Evolutionary conservation across 2,329 filamentous ascomycete species (phyloP).

Genomic region (Tricladium varicosporioides): DNA sequence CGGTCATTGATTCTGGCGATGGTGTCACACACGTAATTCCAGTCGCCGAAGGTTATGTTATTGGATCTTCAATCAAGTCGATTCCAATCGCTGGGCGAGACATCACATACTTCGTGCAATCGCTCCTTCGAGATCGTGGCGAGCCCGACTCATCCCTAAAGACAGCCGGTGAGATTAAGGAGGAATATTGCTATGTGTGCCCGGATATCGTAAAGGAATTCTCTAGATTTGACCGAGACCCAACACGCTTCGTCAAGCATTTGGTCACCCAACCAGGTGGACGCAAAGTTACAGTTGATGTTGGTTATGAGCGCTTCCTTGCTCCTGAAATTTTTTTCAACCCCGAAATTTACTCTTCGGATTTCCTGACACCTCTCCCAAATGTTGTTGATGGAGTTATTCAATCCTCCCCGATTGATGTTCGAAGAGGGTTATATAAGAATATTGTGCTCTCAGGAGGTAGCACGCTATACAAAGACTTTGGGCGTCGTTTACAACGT

Average conservation of each 20-base stretch:
- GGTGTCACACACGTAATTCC: conserved; percentile 99
- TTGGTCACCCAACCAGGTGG: conserved; percentile 83
- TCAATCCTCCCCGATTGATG: conserved; percentile 95
- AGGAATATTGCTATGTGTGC: conserved; percentile 97
- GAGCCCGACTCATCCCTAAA: conserved; percentile 96
- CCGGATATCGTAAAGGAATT: conserved; percentile 99
- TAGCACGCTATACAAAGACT: conserved; percentile 97
- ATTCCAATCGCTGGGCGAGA: conserved; percentile 97
- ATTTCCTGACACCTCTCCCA: conserved; percentile 93
- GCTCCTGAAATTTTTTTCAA: conserved; percentile 99
- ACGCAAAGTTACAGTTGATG: conserved; percentile 79
- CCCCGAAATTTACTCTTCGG: conserved; percentile 98
- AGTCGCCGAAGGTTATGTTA: conserved; percentile 97
- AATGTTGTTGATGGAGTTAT: conserved; percentile 95
- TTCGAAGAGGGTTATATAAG: conserved; percentile 96
- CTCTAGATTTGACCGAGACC: conserved; percentile 87
- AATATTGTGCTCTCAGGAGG: conserved; percentile 98
- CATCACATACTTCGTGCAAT: conserved; percentile 98
- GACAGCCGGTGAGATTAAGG: conserved; percentile 97
- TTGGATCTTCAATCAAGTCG: conserved; percentile 98
- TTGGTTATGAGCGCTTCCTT: conserved; percentile 96
- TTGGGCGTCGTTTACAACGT: conserved; percentile 90
- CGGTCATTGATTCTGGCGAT: conserved; percentile 97
- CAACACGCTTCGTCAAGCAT: conserved; percentile 87
- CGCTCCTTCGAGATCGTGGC: conserved; percentile 88